Conservation (phyloP, 202 grass and related monocot genomes). For the Digitaria exilis region DNA sequence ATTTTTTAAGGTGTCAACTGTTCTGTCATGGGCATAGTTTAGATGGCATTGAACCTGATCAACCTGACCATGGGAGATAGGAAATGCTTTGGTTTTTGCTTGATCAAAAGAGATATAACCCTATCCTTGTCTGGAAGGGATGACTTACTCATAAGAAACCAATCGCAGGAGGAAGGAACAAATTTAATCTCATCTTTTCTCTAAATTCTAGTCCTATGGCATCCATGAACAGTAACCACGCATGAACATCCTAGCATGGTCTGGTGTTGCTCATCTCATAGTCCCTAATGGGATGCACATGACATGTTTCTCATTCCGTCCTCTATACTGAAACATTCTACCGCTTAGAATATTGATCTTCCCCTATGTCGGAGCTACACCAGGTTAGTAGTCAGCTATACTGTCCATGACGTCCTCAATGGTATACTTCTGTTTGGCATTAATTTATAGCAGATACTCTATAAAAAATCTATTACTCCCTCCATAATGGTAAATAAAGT, state of each 20-base stretch:
- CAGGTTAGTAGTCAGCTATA: not conserved
- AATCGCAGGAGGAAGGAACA: not conserved
- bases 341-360: constrained; percentile 7
- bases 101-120: not conserved
- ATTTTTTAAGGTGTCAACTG: not conserved
- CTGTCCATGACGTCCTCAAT: not conserved
- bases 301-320: not conserved
- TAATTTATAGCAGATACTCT: not conserved
- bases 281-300: not conserved
- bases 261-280: not conserved
- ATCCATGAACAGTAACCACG: not conserved
- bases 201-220: not conserved
- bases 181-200: not conserved
- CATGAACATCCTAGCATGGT: not conserved
- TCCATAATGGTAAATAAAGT: no score
- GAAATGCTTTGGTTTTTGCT: not conserved
- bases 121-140: not conserved
- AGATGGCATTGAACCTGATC: not conserved
- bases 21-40: constrained; percentile 8
- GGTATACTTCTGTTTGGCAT: not conserved
- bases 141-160: not conserved
- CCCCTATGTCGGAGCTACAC: not conserved
- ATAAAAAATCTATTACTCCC: no score
- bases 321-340: not conserved
- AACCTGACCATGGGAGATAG: not conserved